These are phyloP conservation scores for Hirsutella thompsonii DNA, from an alignment of 2,329 filamentous ascomycete genomes.

Conservation along the genomic window DNA sequence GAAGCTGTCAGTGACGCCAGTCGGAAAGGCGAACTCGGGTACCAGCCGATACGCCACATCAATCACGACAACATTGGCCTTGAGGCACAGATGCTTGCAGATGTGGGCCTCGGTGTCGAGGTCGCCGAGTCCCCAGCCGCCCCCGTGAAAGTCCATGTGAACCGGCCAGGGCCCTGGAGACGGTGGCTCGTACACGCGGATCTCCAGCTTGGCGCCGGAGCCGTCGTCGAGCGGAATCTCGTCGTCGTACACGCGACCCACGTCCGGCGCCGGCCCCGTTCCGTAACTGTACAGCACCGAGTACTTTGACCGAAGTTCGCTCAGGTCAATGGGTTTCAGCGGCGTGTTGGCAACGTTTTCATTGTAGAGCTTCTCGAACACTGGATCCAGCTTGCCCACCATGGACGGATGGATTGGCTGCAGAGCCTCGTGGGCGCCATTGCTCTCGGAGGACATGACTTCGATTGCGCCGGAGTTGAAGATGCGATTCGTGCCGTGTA, in stretches of 20 bases:
- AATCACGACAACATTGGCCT: slow-evolving; percentile 30
- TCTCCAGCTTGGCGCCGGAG: slow-evolving; percentile 11
- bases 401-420: slow-evolving; percentile 35
- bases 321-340: slow-evolving; percentile 24
- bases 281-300: slow-evolving; percentile 31
- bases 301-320: slow-evolving; percentile 24
- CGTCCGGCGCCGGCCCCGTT: slow-evolving; percentile 26
- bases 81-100: slow-evolving; percentile 31
- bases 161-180: slow-evolving; percentile 28
- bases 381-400: slow-evolving; percentile 30
- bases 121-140: slow-evolving; percentile 36
- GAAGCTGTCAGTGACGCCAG: slow-evolving; percentile 33
- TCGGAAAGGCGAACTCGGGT: slow-evolving; percentile 35
- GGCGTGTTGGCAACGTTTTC: slow-evolving; percentile 27
- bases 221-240: slow-evolving; percentile 19
- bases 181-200: slow-evolving; percentile 31
- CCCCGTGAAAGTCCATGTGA: slow-evolving; percentile 35
- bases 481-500: not conserved
- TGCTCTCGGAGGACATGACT: not conserved
- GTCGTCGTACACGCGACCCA: slow-evolving; percentile 24
- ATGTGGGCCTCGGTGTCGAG: slow-evolving; percentile 35
- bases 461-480: not conserved
- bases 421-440: slow-evolving; percentile 24
- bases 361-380: slow-evolving; percentile 34
- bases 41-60: slow-evolving; percentile 39